Evolutionary conservation across 192 early-diverging fungal genomes (phyloP).

Genomic region (Coemansia sp.): DNA sequence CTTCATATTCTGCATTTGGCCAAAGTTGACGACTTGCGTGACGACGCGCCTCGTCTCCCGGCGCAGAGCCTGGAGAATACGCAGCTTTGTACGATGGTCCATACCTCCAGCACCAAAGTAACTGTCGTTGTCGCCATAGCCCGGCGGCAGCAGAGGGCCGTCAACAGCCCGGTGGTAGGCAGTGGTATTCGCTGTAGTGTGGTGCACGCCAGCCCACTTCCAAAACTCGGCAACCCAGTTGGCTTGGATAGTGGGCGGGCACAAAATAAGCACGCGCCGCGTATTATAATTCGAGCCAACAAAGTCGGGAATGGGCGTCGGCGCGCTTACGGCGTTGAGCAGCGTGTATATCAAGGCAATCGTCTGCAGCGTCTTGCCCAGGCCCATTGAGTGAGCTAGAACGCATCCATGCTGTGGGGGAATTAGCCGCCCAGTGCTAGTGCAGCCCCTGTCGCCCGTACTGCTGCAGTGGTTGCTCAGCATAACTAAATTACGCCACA

Average conservation of each 20-base stretch:
- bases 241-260: conserved; percentile 65
- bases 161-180: conserved; percentile 12
- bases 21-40: conserved; percentile 57
- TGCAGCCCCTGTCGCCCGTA: background rate
- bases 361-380: conserved; percentile 83
- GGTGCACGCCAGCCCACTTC: conserved; percentile 61
- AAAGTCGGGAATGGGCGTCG: conserved; percentile 44
- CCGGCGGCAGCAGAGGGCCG: conserved; percentile 20
- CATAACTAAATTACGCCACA: conserved; percentile 80
- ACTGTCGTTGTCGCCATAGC: background rate
- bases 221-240: conserved; percentile 79
- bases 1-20: background rate
- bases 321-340: conserved; percentile 57
- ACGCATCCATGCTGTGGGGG: conserved; percentile 65
- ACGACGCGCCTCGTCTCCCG: conserved; percentile 25
- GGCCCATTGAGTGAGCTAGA: conserved; percentile 83
- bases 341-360: conserved; percentile 74
- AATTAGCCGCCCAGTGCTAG: background rate
- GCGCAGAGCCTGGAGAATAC: conserved; percentile 6
- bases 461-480: conserved; percentile 44
- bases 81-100: background rate
- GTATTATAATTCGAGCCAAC: conserved; percentile 59
- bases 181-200: conserved; percentile 4
- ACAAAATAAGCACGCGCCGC: conserved; percentile 69
- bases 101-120: background rate